Evolutionary conservation across 768 basidiomycete species (phyloP), one percentile per base, ranked within the genome.

Genomic region (Russula compacta): DNA sequence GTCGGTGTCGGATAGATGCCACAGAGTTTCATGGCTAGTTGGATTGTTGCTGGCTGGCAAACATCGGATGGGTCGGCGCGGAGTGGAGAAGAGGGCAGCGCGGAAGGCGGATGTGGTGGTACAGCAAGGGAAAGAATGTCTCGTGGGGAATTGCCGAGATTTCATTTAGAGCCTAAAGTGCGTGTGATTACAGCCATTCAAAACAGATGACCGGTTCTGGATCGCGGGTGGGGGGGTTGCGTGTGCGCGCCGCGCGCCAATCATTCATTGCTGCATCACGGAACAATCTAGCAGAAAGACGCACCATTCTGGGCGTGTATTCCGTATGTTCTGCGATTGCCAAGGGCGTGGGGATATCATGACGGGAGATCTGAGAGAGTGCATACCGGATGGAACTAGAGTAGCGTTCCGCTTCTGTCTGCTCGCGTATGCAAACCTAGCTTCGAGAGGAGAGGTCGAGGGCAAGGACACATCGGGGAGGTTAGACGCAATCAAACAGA

Each of bases 231-330:
- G 24, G 6, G 46, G 38, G 12, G 36, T 43, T 47, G 33, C 50
- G 46, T 40, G 46, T 40, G 44, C 29, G 53, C 38, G 46, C 38
- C 51, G 60, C 35, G 60, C 60, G 60, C 55, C 29, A 61, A 61
- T 61, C 56, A 62, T 48, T 42, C 35, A 44, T 48, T 44, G 44
- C 32, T 53, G 15, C 61, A 62, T 62, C 61, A 62, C 56, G 51
- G 61, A 62, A 62, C 51, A 62, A 43, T 62, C 61, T 58, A 14
- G 56, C 50, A 46, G 61, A 62, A 62, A 57, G 44, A 49, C n/a
- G 51, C 38, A 51, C 56, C 48, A 46, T 58, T 42, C 44, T 62
- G 3, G 61, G 51, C 50, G 56, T 58, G 56, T 46, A 48, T 53
- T 48, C 51, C 44, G 29, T 58, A 40, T 48, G 55, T 46, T 43